Conservation (phyloP, 371 early-diverging fungal species). For the Coemansia sp. region DNA sequence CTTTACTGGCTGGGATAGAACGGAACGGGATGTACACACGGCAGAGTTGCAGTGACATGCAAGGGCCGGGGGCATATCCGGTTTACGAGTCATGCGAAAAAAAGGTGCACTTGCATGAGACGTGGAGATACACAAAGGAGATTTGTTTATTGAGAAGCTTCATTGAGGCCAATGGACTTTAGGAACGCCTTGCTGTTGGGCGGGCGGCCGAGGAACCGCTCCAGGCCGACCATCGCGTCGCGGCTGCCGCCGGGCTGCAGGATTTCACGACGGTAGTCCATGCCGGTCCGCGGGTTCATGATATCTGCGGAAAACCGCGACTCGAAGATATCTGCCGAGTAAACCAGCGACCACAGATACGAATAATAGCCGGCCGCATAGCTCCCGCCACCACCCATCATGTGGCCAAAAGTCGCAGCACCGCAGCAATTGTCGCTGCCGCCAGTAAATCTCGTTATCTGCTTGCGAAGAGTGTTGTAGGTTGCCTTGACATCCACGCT, state of each 20-base stretch:
- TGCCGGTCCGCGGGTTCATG: conserved; percentile 52
- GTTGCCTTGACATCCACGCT: conserved; percentile 56
- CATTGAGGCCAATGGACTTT: conserved; percentile 39
- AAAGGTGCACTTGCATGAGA: no score
- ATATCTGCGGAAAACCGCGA: conserved; percentile 66
- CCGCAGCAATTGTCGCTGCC: conserved; percentile 23
- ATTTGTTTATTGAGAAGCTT: neutral
- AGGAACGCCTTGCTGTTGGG: conserved; percentile 73
- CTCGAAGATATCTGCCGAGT: conserved; percentile 82
- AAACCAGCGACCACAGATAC: conserved; percentile 80
- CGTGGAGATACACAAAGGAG: neutral
- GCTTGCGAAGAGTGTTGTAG: conserved; percentile 63
- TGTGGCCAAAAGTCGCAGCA: conserved; percentile 62
- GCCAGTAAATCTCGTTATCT: conserved; percentile 59
- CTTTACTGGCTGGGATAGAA: no score
- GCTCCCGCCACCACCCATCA: conserved; percentile 67
- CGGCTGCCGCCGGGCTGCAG: conserved; percentile 68
- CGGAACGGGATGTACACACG: no score
- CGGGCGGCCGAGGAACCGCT: conserved; percentile 75
- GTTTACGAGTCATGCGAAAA: no score
- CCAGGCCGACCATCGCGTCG: conserved; percentile 70
- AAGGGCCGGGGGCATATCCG: no score
- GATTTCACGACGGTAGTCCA: conserved; percentile 63
- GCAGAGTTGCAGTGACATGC: no score
- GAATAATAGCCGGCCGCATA: conserved; percentile 78